Conservation (phyloP, 2,329 filamentous ascomycete genomes). For the Fusarium albosuccineum region DNA sequence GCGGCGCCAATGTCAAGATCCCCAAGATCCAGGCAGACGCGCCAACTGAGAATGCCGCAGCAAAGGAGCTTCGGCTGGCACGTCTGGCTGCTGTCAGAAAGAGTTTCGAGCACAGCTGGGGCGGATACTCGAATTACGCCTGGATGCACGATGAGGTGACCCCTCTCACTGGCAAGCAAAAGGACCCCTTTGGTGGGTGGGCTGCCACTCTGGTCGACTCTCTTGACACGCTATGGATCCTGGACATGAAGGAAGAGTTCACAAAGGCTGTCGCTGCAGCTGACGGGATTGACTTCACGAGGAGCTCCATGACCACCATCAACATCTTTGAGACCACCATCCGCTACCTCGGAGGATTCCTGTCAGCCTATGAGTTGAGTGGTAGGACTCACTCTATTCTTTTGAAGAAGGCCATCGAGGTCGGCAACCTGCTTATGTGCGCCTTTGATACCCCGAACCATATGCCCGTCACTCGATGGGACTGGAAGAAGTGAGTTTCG, state of each 20-base stretch:
- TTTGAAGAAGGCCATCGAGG: constrained; percentile 70
- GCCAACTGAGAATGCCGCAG: constrained; percentile 48
- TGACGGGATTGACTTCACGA: constrained; percentile 70
- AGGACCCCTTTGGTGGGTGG: constrained; percentile 74
- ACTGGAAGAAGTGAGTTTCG: constrained; percentile 45
- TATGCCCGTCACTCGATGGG: constrained; percentile 62
- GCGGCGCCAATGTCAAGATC: constrained; percentile 38
- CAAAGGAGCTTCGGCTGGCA: constrained; percentile 50
- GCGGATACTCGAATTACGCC: constrained; percentile 70
- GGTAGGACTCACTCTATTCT: constrained; percentile 60
- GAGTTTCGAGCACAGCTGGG: constrained; percentile 69
- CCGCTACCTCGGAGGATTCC: constrained; percentile 74
- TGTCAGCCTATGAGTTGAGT: constrained; percentile 75
- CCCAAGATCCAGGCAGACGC: constrained; percentile 49
- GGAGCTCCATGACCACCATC: constrained; percentile 59
- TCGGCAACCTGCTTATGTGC: constrained; percentile 72
- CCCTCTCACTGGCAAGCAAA: constrained; percentile 64
- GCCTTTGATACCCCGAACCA: constrained; percentile 76
- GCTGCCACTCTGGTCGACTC: constrained; percentile 73
- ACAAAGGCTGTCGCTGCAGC: constrained; percentile 70
- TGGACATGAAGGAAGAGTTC: constrained; percentile 75
- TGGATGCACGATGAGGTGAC: constrained; percentile 74
- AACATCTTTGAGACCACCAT: constrained; percentile 78
- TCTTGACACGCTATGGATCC: constrained; percentile 77
- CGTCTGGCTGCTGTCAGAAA: constrained; percentile 61